Percentiles rank a stretch among this genome's conserved stretches.
These are phyloP conservation scores for Cryptococcus sp. DNA, from an alignment of 1,284 basidiomycete species.

Conservation along the genomic window DNA sequence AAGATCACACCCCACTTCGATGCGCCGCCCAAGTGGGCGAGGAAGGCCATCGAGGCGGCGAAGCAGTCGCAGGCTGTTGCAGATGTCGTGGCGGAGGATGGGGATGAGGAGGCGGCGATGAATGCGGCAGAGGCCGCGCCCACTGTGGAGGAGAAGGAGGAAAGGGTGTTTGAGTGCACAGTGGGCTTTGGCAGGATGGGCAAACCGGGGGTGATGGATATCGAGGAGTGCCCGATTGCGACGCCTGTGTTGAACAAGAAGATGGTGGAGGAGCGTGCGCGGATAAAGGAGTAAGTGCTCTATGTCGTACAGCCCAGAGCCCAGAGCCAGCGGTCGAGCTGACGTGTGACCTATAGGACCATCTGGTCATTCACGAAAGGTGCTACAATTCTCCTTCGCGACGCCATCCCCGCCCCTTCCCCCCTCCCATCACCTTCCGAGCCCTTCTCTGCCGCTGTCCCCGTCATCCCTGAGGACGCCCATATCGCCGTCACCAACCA, in stretches of 20 bases:
- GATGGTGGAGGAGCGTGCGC: slow-evolving; percentile 61
- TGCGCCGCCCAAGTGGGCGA: slow-evolving; percentile 59
- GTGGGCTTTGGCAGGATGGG: slow-evolving; percentile 89
- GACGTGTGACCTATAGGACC: slow-evolving; percentile 55
- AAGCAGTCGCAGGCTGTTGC: slow-evolving; percentile 19
- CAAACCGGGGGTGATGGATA: slow-evolving; percentile 76
- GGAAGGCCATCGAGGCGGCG: slow-evolving; percentile 14
- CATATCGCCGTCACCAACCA: slow-evolving; percentile 82
- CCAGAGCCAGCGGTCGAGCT: not conserved
- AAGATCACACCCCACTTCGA: slow-evolving; percentile 98
- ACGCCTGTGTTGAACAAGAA: slow-evolving; percentile 75
- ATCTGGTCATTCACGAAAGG: slow-evolving; percentile 80
- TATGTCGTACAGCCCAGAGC: not conserved
- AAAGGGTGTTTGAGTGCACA: slow-evolving; percentile 24
- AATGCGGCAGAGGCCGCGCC: slow-evolving; percentile 27
- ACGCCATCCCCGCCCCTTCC: slow-evolving; percentile 60
- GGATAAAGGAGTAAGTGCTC: slow-evolving; percentile 63
- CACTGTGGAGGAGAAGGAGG: no score
- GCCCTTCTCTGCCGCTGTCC: slow-evolving; percentile 26
- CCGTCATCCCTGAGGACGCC: slow-evolving; percentile 50
- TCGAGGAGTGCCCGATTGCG: slow-evolving; percentile 96
- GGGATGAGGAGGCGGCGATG: slow-evolving; percentile 29
- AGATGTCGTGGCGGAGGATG: slow-evolving; percentile 7
- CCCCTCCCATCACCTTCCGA: slow-evolving; percentile 32
- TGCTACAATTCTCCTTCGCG: slow-evolving; percentile 85